Conservation (phyloP, 2,329 filamentous ascomycete species). For the Zymoseptoria brevis region DNA sequence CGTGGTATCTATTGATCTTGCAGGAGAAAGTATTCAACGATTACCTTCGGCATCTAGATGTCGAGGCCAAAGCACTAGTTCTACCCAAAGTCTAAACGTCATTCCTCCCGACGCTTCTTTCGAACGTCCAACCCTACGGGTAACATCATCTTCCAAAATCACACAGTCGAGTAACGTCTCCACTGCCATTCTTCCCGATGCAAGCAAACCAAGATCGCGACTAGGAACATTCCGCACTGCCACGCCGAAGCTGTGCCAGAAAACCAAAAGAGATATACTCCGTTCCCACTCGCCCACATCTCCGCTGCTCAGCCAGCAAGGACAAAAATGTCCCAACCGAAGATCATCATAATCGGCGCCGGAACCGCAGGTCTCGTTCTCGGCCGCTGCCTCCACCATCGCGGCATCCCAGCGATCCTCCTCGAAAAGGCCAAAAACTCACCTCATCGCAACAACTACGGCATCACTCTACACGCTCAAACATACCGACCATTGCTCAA, state of each 20-base stretch:
- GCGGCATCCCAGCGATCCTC: slow-evolving; percentile 27
- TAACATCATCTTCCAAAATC: neutral
- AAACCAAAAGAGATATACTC: neutral
- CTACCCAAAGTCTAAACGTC: neutral
- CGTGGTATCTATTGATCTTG: neutral
- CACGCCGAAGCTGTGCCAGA: neutral
- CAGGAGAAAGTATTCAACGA: neutral
- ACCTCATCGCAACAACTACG: slow-evolving; percentile 29
- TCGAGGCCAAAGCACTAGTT: neutral
- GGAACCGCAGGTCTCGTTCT: slow-evolving; percentile 40
- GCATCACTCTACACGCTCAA: slow-evolving; percentile 32
- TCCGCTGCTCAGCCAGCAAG: neutral
- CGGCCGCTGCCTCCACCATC: slow-evolving; percentile 28
- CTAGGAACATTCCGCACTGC: neutral
- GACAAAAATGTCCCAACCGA: slow-evolving; percentile 23
- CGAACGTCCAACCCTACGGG: neutral
- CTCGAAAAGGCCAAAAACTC: slow-evolving; percentile 28
- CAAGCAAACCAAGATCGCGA: neutral
- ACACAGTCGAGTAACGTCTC: neutral
- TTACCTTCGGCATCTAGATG: neutral
- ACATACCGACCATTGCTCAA: slow-evolving; percentile 29
- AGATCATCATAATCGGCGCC: slow-evolving; percentile 38
- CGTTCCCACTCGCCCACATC: neutral
- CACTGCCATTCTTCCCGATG: neutral
- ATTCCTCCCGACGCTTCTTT: neutral